These are phyloP conservation scores for Nematocida ironsii DNA, from an alignment of 371 early-diverging fungal species.

Conservation along the genomic window DNA sequence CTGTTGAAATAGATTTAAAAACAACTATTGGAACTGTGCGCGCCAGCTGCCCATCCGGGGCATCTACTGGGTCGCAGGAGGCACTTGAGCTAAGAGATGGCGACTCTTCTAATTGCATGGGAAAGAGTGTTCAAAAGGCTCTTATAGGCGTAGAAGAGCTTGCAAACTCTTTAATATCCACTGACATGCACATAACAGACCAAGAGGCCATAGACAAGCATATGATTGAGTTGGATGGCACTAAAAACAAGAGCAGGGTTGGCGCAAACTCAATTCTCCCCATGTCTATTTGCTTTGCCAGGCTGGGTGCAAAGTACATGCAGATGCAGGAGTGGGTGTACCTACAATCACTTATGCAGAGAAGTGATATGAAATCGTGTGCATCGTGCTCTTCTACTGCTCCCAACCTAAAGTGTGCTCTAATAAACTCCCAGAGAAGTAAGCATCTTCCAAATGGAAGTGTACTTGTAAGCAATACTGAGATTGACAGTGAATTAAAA, in stretches of 20 bases:
- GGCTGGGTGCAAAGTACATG: slow-evolving; percentile 86
- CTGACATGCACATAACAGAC: slow-evolving; percentile 76
- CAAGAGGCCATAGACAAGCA: slow-evolving; percentile 84
- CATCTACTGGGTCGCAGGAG: slow-evolving; percentile 95
- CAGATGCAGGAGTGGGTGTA: slow-evolving; percentile 61
- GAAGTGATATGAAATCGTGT: not conserved
- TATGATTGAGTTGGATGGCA: slow-evolving; percentile 83
- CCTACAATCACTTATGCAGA: not conserved
- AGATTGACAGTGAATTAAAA: not conserved
- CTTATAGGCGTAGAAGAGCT: slow-evolving; percentile 81
- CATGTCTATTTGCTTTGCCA: slow-evolving; percentile 86
- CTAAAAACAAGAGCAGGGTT: slow-evolving; percentile 78
- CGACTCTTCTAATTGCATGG: slow-evolving; percentile 77
- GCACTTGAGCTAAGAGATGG: slow-evolving; percentile 88
- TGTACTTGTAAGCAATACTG: not conserved
- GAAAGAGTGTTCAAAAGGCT: slow-evolving; percentile 88
- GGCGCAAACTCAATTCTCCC: slow-evolving; percentile 97
- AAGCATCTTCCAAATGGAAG: slow-evolving; percentile 8
- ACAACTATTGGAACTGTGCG: slow-evolving; percentile 77
- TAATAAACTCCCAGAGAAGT: slow-evolving; percentile 75
- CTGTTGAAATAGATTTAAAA: slow-evolving; percentile 92
- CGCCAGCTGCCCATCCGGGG: slow-evolving; percentile 94
- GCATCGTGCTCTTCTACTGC: slow-evolving; percentile 63
- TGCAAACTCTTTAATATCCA: slow-evolving; percentile 76
- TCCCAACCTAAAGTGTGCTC: slow-evolving; percentile 65